These are phyloP conservation scores for Paramarasmius palmivorus DNA, from an alignment of 1,284 basidiomycete genomes.

Conservation along the genomic window DNA sequence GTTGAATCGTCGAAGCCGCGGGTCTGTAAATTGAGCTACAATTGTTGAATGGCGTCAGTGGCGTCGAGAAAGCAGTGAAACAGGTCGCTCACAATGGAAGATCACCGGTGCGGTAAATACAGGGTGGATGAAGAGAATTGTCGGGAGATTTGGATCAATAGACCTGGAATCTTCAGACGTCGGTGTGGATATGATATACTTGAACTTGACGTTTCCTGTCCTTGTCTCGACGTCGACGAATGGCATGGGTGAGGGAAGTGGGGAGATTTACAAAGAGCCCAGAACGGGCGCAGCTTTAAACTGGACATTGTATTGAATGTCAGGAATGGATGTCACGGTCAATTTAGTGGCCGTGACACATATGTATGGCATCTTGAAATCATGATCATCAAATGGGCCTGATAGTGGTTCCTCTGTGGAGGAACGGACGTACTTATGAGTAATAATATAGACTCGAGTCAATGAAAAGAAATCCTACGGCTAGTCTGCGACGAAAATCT, in stretches of 20 bases:
- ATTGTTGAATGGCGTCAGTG: not conserved
- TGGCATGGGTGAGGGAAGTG: conserved; percentile 7
- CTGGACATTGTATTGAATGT: too few species aligned
- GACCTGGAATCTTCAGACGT: conserved; percentile 1
- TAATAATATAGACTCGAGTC: too few species aligned
- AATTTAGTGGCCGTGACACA: too few species aligned
- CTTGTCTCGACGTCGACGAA: conserved; percentile 7
- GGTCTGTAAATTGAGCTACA: conserved; percentile 18
- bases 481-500: too few species aligned
- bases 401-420: too few species aligned
- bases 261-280: too few species aligned
- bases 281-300: too few species aligned
- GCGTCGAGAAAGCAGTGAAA: not conserved
- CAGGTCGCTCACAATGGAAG: conserved; percentile 9
- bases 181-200: conserved; percentile 17
- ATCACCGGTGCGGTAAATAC: conserved; percentile 10
- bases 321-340: too few species aligned
- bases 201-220: conserved; percentile 10
- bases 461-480: too few species aligned
- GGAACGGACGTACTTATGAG: too few species aligned
- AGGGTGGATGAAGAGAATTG: conserved; percentile 17
- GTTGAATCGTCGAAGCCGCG: conserved; percentile 15
- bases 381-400: too few species aligned
- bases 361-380: too few species aligned
- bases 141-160: conserved; percentile 12